phyloP scores from a whole-genome alignment of 768 basidiomycete genomes.

The Naematelia encephala region DNA sequence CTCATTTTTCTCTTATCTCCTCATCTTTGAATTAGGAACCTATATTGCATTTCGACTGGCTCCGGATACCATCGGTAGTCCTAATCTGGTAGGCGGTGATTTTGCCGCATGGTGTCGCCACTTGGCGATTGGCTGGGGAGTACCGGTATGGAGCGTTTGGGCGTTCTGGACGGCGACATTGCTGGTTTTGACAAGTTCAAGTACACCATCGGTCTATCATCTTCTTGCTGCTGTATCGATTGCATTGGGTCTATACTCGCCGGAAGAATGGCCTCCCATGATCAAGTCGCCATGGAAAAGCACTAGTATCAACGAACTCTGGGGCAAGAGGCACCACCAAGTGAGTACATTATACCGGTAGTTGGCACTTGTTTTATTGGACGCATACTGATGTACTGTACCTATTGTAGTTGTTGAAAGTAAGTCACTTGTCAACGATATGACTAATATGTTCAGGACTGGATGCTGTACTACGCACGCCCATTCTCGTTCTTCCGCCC shows the following conservation, averaged over 20 bases:
- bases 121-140: neutral
- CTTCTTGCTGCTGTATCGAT: neutral
- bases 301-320: conserved; percentile 4
- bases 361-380: neutral
- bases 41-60: neutral
- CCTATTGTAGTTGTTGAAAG: too few species aligned
- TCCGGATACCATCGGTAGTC: neutral
- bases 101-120: neutral
- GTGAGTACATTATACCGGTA: neutral
- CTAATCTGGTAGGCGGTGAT: conserved; percentile 1
- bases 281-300: neutral
- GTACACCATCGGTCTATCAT: neutral
- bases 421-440: too few species aligned
- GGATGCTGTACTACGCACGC: neutral
- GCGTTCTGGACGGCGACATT: neutral
- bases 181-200: neutral
- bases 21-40: neutral
- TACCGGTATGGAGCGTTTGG: neutral
- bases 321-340: conserved; percentile 2
- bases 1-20: neutral
- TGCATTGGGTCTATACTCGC: conserved; percentile 1
- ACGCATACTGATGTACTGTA: too few species aligned
- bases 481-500: neutral
- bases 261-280: conserved; percentile 7
- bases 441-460: neutral